Percentiles rank a stretch among this genome's conserved stretches.
Evolutionary conservation across 2,329 filamentous ascomycete genomes (phyloP).

Genomic region (Didymella pinodella): DNA sequence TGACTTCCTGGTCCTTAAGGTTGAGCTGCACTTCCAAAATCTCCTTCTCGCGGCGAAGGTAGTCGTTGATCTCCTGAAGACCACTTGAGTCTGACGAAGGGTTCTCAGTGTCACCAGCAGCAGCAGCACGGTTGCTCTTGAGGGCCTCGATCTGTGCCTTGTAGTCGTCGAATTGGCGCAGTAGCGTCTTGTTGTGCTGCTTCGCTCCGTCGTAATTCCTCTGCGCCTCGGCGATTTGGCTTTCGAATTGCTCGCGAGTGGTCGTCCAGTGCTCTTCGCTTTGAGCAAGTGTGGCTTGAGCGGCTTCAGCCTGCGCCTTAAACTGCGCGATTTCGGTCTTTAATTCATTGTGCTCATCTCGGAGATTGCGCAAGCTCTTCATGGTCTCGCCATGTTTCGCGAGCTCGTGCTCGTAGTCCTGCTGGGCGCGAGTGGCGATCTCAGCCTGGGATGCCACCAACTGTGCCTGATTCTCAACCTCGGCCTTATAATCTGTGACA

Average conservation of each 20-base stretch:
- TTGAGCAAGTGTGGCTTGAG: slow-evolving; percentile 78
- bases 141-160: slow-evolving; percentile 79
- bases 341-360: slow-evolving; percentile 80
- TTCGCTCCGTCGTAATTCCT: slow-evolving; percentile 82
- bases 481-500: slow-evolving; percentile 78
- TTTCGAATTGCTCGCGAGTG: slow-evolving; percentile 79
- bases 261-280: slow-evolving; percentile 90
- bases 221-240: slow-evolving; percentile 81
- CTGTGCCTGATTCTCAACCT: slow-evolving; percentile 85
- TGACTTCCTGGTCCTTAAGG: slow-evolving; percentile 84
- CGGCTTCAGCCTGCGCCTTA: slow-evolving; percentile 83
- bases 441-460: slow-evolving; percentile 92
- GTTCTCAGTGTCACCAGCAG: slow-evolving; percentile 61
- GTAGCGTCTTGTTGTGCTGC: slow-evolving; percentile 88
- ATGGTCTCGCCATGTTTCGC: slow-evolving; percentile 97
- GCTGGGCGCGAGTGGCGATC: slow-evolving; percentile 90
- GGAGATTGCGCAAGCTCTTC: slow-evolving; percentile 79
- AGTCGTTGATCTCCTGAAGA: slow-evolving; percentile 88
- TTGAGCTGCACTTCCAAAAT: slow-evolving; percentile 97
- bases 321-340: slow-evolving; percentile 79
- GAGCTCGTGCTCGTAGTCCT: slow-evolving; percentile 93
- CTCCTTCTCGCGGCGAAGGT: slow-evolving; percentile 93
- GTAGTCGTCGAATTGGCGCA: slow-evolving; percentile 86
- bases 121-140: slow-evolving; percentile 74
- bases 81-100: slow-evolving; percentile 69